Evolutionary conservation across 2,329 filamentous ascomycete species (phyloP).

Genomic region (Neonectria sp.): DNA sequence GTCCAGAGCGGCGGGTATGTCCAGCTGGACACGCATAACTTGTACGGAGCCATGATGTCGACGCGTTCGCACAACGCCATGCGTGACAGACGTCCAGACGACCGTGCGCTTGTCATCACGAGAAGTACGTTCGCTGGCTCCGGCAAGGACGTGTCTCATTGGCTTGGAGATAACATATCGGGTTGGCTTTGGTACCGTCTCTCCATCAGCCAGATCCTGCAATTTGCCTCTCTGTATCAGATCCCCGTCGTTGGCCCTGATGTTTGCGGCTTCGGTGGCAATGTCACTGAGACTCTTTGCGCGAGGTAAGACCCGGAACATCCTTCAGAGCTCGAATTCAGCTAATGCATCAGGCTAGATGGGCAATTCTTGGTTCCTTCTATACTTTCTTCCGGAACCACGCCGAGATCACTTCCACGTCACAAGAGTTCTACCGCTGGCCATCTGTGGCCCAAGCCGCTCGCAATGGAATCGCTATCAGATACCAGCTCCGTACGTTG

Average conservation of each 20-base stretch:
- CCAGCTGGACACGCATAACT: conserved; percentile 77
- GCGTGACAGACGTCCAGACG: conserved; percentile 72
- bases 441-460: conserved; percentile 72
- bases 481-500: conserved; percentile 71
- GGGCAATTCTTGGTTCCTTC: conserved; percentile 77
- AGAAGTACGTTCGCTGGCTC: conserved; percentile 83
- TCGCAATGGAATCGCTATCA: conserved; percentile 75
- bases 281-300: conserved; percentile 56
- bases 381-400: conserved; percentile 80
- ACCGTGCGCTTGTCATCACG: conserved; percentile 81
- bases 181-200: conserved; percentile 71
- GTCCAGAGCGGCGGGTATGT: conserved; percentile 39
- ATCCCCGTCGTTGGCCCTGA: conserved; percentile 80
- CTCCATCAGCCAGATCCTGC: conserved; percentile 71
- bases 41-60: conserved; percentile 86
- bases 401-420: conserved; percentile 59
- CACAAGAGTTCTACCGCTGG: conserved; percentile 80
- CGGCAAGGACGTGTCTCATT: conserved; percentile 74
- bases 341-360: conserved; percentile 56
- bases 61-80: conserved; percentile 75
- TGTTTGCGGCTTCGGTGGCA: conserved; percentile 81
- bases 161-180: conserved; percentile 65
- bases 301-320: conserved; percentile 21
- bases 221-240: conserved; percentile 76
- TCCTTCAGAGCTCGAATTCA: fast-evolving